Conservation (phyloP, 192 early-diverging fungal genomes). For the Podila horticola region DNA sequence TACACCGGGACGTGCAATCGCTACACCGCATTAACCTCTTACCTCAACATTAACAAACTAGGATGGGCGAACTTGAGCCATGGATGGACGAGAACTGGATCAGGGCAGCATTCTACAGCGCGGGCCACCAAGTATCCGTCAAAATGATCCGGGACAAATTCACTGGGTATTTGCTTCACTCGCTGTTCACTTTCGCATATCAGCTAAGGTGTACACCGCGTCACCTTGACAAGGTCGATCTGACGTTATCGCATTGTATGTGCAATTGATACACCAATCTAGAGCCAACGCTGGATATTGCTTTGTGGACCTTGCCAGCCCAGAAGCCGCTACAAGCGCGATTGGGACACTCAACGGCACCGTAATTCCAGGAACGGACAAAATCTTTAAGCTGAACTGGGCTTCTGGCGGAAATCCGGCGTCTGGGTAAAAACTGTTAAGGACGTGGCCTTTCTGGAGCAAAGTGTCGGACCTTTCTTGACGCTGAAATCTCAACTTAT, state of each 20-base stretch:
- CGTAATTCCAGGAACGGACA: slow-evolving; percentile 84
- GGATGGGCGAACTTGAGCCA: slow-evolving; percentile 97
- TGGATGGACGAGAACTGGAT: slow-evolving; percentile 99
- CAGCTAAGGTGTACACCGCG: not conserved
- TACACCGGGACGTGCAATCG: not conserved
- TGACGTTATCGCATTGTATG: not conserved
- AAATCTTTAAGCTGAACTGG: slow-evolving; percentile 96
- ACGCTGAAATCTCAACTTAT: no score
- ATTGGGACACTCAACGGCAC: slow-evolving; percentile 81
- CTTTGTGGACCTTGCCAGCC: slow-evolving; percentile 88
- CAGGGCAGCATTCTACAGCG: slow-evolving; percentile 81
- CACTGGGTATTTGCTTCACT: slow-evolving; percentile 69
- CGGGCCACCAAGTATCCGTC: slow-evolving; percentile 88
- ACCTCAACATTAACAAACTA: slow-evolving; percentile 17
- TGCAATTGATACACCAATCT: not conserved
- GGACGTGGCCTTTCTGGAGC: no score
- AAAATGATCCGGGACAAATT: slow-evolving; percentile 96
- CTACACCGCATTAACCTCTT: not conserved
- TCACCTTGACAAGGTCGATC: not conserved
- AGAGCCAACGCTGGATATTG: slow-evolving; percentile 86
- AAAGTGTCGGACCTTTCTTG: no score
- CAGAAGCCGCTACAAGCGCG: slow-evolving; percentile 75
- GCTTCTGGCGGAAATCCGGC: slow-evolving; percentile 79
- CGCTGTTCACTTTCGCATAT: not conserved
- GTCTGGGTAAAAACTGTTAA: not conserved